These are phyloP conservation scores for Teunomyces tritomae DNA, from an alignment of 805 yeast genomes.

Conservation along the genomic window DNA sequence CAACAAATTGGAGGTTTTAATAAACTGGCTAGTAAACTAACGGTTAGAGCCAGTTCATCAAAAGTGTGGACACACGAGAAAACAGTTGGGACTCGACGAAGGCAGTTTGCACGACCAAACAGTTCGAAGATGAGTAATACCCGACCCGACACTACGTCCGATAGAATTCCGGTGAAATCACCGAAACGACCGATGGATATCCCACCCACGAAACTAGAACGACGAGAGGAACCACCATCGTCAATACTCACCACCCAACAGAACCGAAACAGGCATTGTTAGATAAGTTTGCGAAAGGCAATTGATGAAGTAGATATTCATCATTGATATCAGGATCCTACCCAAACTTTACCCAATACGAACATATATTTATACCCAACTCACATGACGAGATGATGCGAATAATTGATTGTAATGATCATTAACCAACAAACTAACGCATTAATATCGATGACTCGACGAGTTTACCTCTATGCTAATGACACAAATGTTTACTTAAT, in stretches of 20 bases:
- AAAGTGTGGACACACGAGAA: not conserved
- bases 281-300: slow-evolving; percentile 1
- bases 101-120: not conserved
- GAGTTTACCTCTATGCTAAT: not conserved
- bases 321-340: not conserved
- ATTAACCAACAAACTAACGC: not conserved
- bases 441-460: not conserved
- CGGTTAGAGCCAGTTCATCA: slow-evolving; percentile 6
- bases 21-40: slow-evolving; percentile 5
- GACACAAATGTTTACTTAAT: not conserved
- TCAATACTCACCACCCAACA: not conserved
- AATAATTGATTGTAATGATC: slow-evolving; percentile 1
- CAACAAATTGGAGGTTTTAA: not conserved
- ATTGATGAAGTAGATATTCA: not conserved
- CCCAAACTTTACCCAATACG: not conserved
- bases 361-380: not conserved
- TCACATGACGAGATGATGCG: not conserved
- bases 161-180: not conserved
- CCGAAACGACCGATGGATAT: slow-evolving; percentile 4
- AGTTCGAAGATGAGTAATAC: not conserved
- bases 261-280: not conserved
- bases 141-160: not conserved
- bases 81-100: not conserved
- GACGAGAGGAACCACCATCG: slow-evolving; percentile 7
- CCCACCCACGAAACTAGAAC: not conserved